Conservation (phyloP, 768 basidiomycete species). For the Roridomyces roridus region DNA sequence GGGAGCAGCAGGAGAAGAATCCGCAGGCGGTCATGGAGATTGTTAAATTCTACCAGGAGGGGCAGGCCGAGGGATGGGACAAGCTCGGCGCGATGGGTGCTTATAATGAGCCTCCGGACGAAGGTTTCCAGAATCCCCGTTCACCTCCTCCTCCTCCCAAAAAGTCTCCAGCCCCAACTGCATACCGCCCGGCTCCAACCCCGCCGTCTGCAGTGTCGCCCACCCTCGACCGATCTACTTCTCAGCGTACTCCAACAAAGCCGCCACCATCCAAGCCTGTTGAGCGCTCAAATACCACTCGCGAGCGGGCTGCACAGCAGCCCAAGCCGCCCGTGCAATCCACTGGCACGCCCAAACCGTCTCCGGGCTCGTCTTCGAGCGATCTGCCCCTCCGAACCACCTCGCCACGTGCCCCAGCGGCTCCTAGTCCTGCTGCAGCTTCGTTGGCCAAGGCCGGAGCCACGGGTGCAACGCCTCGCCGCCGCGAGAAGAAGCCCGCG, state of each 20-base stretch:
- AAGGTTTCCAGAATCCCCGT: constrained; percentile 60
- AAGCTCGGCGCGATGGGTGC: constrained; percentile 73
- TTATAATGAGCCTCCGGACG: constrained; percentile 32
- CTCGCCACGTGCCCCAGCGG: constrained; percentile 22
- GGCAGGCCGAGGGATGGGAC: constrained; percentile 82
- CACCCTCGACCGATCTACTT: constrained; percentile 85
- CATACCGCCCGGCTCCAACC: constrained; percentile 80
- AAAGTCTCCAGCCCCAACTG: constrained; percentile 47
- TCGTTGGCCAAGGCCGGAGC: constrained; percentile 68
- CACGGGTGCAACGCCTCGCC: constrained; percentile 81
- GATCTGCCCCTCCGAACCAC: constrained; percentile 53
- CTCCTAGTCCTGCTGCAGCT: constrained; percentile 67
- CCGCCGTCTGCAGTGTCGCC: constrained; percentile 70
- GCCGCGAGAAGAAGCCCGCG: constrained; percentile 85
- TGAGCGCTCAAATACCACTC: constrained; percentile 72
- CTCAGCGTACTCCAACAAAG: constrained; percentile 76
- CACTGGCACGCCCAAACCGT: constrained; percentile 50
- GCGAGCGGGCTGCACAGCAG: constrained; percentile 47
- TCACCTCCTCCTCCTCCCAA: constrained; percentile 59
- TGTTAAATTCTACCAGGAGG: constrained; percentile 97
- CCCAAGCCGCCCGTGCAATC: constrained; percentile 35
- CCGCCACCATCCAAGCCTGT: constrained; percentile 50
- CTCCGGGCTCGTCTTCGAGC: constrained; percentile 64
- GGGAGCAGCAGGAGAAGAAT: constrained; percentile 95
- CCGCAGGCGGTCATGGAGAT: constrained; percentile 99